Conservation (phyloP, 116 monocot species). For the Cymodocea nodosa region DNA sequence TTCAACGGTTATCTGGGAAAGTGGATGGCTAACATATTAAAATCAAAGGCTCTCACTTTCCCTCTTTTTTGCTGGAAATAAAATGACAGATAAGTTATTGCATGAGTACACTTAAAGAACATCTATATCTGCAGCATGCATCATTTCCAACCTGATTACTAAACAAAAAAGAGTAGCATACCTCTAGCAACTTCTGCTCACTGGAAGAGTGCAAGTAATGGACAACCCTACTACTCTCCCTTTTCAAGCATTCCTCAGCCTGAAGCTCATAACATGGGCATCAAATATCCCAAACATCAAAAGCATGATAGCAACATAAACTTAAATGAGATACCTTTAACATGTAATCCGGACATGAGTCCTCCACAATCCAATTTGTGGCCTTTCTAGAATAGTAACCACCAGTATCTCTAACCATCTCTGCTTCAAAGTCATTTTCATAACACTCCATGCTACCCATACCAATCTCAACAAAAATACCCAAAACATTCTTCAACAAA, state of each 20-base stretch:
- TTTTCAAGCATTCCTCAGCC: slow-evolving; percentile 73
- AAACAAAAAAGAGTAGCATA: slow-evolving; percentile 6
- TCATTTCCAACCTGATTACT: not conserved
- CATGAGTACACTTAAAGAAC: not conserved
- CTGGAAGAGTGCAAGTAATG: slow-evolving; percentile 78
- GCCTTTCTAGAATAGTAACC: slow-evolving; percentile 77
- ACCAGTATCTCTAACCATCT: slow-evolving; percentile 52
- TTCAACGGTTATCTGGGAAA: too few relatives aligned
- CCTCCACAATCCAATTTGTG: slow-evolving; percentile 61
- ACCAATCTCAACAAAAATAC: slow-evolving; percentile 82
- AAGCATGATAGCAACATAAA: not conserved
- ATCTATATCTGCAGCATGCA: not conserved
- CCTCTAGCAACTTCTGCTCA: slow-evolving; percentile 79
- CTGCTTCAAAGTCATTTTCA: slow-evolving; percentile 72
- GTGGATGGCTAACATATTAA: too few relatives aligned
- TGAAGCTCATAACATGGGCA: slow-evolving; percentile 10
- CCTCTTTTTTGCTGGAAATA: too few relatives aligned
- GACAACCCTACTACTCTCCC: slow-evolving; percentile 67
- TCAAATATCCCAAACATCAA: slow-evolving; percentile 5
- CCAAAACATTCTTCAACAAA: slow-evolving; percentile 76
- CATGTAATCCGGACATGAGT: slow-evolving; percentile 93
- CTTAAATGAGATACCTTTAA: slow-evolving; percentile 35
- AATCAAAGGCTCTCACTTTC: too few relatives aligned
- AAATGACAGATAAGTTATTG: not conserved
- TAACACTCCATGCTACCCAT: slow-evolving; percentile 52